Conservation (phyloP, 148 eudicot species). For the Vaccinium corymbosum region DNA sequence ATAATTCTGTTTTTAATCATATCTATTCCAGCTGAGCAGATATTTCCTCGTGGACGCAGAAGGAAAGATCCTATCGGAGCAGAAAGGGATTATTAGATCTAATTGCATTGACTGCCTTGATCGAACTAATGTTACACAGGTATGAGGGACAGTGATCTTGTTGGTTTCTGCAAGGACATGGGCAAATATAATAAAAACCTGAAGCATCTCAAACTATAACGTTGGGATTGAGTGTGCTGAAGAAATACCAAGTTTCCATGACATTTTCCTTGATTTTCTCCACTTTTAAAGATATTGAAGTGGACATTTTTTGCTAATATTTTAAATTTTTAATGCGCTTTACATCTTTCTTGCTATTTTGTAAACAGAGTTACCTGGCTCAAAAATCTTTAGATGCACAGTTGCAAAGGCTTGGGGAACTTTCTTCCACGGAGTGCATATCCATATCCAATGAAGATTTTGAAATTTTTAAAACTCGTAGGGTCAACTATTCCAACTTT, state of each 20-base stretch:
- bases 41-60: conserved; percentile 67
- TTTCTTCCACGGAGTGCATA: conserved; percentile 62
- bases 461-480: conserved; percentile 72
- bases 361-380: conserved; percentile 78
- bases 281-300: not conserved
- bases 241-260: not conserved
- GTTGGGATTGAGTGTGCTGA: not conserved
- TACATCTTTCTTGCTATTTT: conserved; percentile 18
- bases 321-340: not conserved
- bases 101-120: conserved; percentile 99
- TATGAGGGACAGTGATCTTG: conserved; percentile 24
- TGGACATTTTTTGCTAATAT: not conserved
- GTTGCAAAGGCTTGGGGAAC: conserved; percentile 55
- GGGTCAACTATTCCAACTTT: conserved; percentile 16
- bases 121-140: conserved; percentile 98
- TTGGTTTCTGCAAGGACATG: not conserved
- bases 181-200: conserved; percentile 2
- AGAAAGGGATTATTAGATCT: conserved; percentile 78
- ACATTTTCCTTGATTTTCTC: not conserved
- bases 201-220: not conserved
- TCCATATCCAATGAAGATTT: conserved; percentile 55
- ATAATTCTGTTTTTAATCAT: conserved; percentile 38
- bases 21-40: conserved; percentile 65
- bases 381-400: conserved; percentile 58
- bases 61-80: conserved; percentile 54